Conservation (phyloP, 2,329 filamentous ascomycete species). For the Phialophora verrucosa region DNA sequence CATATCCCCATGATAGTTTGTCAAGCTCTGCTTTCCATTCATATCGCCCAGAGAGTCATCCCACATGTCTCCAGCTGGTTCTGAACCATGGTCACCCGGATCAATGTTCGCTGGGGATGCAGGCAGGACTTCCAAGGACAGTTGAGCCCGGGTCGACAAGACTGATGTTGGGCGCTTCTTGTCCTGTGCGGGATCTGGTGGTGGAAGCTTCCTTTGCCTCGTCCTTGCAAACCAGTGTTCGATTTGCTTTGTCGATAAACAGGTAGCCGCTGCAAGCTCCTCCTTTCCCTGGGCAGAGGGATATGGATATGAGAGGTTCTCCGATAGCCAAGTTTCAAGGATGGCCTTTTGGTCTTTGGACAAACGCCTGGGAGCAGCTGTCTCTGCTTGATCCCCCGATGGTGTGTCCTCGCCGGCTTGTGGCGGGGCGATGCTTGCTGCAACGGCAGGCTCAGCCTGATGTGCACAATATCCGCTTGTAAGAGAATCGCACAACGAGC, state of each 20-base stretch:
- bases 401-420: neutral
- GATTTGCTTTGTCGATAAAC: constrained; percentile 3
- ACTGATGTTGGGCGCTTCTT: neutral
- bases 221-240: constrained; percentile 7
- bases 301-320: constrained; percentile 1
- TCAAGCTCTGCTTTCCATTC: too few relatives aligned
- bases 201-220: constrained; percentile 2
- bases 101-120: too few relatives aligned
- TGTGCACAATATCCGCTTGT: too few relatives aligned
- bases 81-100: too few relatives aligned
- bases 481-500: too few relatives aligned
- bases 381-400: neutral
- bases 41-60: too few relatives aligned
- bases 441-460: too few relatives aligned
- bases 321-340: neutral
- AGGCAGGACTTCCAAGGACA: neutral
- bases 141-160: neutral
- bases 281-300: neutral
- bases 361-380: neutral
- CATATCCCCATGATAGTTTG: too few relatives aligned
- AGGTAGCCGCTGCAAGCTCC: neutral
- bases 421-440: neutral
- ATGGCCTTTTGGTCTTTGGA: neutral
- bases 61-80: too few relatives aligned
- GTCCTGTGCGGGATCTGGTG: neutral